These are phyloP conservation scores for Globisporangium splendens DNA, from an alignment of 352 stramenopile species.

Conservation along the genomic window DNA sequence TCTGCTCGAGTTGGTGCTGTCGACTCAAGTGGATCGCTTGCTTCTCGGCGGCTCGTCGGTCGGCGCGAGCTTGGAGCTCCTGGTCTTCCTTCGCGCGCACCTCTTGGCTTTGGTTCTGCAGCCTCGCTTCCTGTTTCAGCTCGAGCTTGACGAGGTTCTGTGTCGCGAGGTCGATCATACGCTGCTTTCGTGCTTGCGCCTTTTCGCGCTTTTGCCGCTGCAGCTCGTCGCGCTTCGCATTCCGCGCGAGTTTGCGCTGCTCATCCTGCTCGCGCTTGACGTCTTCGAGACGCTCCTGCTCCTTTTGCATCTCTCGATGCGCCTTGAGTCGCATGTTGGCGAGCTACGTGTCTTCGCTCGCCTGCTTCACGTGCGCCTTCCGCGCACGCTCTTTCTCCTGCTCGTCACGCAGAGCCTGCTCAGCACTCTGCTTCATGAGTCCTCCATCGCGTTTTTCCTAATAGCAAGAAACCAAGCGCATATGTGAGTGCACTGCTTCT, in stretches of 20 bases:
- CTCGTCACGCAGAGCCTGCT: slow-evolving; percentile 55
- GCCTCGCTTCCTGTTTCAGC: slow-evolving; percentile 48
- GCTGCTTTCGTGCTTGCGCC: slow-evolving; percentile 62
- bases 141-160: slow-evolving; percentile 72
- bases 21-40: slow-evolving; percentile 58
- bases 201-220: slow-evolving; percentile 56
- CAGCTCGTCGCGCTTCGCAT: slow-evolving; percentile 59
- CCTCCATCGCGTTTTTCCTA: slow-evolving; percentile 74
- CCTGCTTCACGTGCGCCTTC: slow-evolving; percentile 43
- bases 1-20: slow-evolving; percentile 53
- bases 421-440: slow-evolving; percentile 52
- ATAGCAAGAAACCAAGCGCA: neutral
- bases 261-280: slow-evolving; percentile 68
- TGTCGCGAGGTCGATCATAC: slow-evolving; percentile 80
- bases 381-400: slow-evolving; percentile 43
- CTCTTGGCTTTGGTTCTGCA: slow-evolving; percentile 67
- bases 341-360: slow-evolving; percentile 55
- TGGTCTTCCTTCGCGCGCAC: slow-evolving; percentile 72
- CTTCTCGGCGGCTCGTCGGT: slow-evolving; percentile 63
- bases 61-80: slow-evolving; percentile 47
- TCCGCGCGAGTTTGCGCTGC: slow-evolving; percentile 61
- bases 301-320: slow-evolving; percentile 47
- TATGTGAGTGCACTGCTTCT: too few relatives aligned
- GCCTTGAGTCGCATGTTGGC: slow-evolving; percentile 62
- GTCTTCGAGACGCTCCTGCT: slow-evolving; percentile 66